phyloP scores from a whole-genome alignment of 345 rosid species.

The Eucalyptus marginata region DNA sequence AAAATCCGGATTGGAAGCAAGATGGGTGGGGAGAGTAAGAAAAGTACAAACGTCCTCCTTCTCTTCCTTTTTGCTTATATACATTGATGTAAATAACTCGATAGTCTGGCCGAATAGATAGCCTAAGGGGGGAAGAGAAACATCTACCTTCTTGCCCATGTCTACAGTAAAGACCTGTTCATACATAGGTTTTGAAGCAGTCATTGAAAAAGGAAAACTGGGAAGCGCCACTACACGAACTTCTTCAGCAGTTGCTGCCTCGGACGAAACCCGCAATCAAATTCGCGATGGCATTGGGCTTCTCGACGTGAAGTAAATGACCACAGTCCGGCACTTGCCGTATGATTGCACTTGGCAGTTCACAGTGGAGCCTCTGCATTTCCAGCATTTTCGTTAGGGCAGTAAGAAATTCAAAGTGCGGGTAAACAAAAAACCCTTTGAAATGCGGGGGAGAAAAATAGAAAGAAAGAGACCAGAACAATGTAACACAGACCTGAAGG shows the following conservation, averaged over 20 bases:
- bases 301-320: conserved; percentile 82
- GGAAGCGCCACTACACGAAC: neutral
- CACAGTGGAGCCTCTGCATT: conserved; percentile 50
- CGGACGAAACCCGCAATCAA: conserved; percentile 35
- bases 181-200: neutral
- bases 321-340: conserved; percentile 39
- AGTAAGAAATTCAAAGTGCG: neutral
- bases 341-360: conserved; percentile 41
- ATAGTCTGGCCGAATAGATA: neutral
- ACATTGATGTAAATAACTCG: neutral
- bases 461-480: neutral
- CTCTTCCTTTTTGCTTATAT: neutral
- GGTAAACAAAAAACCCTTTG: neutral
- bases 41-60: neutral
- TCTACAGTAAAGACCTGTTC: neutral
- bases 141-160: neutral
- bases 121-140: neutral
- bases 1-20: neutral
- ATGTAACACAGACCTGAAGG: neutral
- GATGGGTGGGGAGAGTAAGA: neutral
- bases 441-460: neutral
- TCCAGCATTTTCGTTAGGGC: neutral
- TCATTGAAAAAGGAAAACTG: neutral
- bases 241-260: neutral
- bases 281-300: conserved; percentile 37